Conservation (phyloP, 2,329 filamentous ascomycete species). For the Ophiognomonia clavigignenti-juglandacearum region DNA sequence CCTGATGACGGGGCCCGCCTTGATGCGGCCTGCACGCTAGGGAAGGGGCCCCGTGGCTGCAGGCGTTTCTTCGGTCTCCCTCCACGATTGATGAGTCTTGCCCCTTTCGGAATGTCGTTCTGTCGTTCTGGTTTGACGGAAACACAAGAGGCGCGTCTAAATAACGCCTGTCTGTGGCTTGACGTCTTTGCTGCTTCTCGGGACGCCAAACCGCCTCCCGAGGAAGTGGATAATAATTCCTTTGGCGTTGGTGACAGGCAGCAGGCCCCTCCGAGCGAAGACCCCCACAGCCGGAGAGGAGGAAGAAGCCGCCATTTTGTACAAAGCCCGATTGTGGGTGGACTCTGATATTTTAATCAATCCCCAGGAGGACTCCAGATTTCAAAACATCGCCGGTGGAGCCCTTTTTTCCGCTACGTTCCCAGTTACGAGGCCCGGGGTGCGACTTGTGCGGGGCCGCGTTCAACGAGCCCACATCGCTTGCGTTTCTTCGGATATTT, state of each 20-base stretch:
- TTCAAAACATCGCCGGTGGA: conserved; percentile 6
- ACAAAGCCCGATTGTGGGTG: too few relatives aligned
- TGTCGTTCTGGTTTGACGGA: conserved; percentile 3
- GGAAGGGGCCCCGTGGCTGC: conserved; percentile 13
- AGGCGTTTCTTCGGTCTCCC: conserved; percentile 10
- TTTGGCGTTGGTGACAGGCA: too few relatives aligned
- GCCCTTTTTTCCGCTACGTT: too few relatives aligned
- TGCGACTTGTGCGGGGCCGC: conserved; percentile 9
- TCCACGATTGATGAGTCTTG: too few relatives aligned
- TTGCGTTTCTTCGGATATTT: conserved; percentile 8
- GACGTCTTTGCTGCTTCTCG: conserved; percentile 2
- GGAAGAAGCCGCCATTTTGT: too few relatives aligned
- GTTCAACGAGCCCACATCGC: conserved; percentile 3
- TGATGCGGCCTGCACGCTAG: conserved; percentile 16
- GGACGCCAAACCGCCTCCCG: background rate
- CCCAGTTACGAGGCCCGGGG: conserved; percentile 5
- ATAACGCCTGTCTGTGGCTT: background rate
- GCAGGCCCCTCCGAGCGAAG: too few relatives aligned
- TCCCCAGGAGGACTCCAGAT: too few relatives aligned
- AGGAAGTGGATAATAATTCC: background rate
- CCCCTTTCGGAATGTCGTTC: conserved; percentile 11
- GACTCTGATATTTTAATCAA: too few relatives aligned
- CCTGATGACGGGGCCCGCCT: conserved; percentile 9
- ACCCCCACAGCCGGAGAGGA: too few relatives aligned
- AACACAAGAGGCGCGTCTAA: conserved; percentile 3